Percentiles rank a stretch among this genome's conserved stretches.
Conservation (phyloP, 768 basidiomycete genomes). For the Sporobolomyces pararoseus region DNA sequence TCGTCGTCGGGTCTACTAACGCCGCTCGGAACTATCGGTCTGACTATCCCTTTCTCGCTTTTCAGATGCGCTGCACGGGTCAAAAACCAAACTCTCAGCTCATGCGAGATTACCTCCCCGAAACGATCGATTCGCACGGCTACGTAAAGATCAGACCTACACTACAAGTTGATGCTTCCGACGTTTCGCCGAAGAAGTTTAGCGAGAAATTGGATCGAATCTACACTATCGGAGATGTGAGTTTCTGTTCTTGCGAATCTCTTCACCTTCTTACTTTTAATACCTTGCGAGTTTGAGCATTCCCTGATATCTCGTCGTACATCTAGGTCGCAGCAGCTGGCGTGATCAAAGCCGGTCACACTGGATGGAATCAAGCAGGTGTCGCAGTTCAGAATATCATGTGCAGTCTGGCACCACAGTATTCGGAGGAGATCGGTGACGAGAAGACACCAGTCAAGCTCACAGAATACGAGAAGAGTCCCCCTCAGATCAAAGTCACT, state of each 20-base stretch:
- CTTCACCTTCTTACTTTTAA: neutral
- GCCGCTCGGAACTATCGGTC: too few species aligned
- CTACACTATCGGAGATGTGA: slow-evolving; percentile 44
- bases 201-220: slow-evolving; percentile 29
- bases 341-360: slow-evolving; percentile 46
- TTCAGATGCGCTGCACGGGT: slow-evolving; percentile 45
- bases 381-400: slow-evolving; percentile 42
- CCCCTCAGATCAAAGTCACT: slow-evolving; percentile 42
- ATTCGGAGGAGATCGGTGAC: neutral
- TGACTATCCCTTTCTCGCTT: neutral
- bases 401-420: neutral
- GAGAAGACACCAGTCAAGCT: neutral
- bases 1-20: too few species aligned
- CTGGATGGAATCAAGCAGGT: slow-evolving; percentile 44
- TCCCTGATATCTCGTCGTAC: too few species aligned
- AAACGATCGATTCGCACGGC: slow-evolving; percentile 34
- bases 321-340: slow-evolving; percentile 41
- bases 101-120: slow-evolving; percentile 31
- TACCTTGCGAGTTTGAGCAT: too few species aligned
- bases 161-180: slow-evolving; percentile 34
- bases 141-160: slow-evolving; percentile 40
- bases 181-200: slow-evolving; percentile 8
- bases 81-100: slow-evolving; percentile 46
- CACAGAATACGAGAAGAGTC: slow-evolving; percentile 30
- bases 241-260: neutral